Percentiles rank a stretch among this genome's conserved stretches.
Evolutionary conservation across 1,284 basidiomycete species (phyloP).

Genomic region (Cutaneotrichosporon spelunceum): DNA sequence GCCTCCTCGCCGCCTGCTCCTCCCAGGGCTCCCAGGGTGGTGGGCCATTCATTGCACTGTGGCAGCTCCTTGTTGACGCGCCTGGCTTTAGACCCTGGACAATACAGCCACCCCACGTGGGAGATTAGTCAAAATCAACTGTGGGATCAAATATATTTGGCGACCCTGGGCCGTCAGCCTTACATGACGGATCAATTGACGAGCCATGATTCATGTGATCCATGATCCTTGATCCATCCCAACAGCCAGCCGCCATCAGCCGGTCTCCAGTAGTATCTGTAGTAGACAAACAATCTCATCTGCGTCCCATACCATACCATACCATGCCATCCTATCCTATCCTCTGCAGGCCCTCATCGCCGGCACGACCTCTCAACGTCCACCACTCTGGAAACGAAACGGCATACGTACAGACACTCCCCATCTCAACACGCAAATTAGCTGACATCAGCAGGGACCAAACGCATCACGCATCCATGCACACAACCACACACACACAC

Average conservation of each 20-base stretch:
- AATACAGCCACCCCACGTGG: neutral
- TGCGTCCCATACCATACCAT: no score
- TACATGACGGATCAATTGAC: neutral
- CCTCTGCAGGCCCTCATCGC: no score
- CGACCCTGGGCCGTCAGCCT: neutral
- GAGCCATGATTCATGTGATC: neutral
- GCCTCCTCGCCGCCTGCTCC: neutral
- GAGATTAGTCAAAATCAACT: neutral
- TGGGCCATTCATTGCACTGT: neutral
- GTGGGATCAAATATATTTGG: neutral
- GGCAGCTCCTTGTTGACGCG: constrained; percentile 4
- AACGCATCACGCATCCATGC: neutral
- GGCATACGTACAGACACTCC: neutral
- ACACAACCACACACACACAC: neutral
- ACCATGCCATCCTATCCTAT: no score
- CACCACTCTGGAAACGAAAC: no score
- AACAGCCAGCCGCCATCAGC: no score
- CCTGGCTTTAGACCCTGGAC: constrained; percentile 8
- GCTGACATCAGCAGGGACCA: neutral
- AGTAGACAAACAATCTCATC: no score
- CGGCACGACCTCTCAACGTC: no score
- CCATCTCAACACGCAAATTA: neutral
- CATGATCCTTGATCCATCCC: neutral
- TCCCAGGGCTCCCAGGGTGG: neutral
- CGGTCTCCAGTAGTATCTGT: no score